These are phyloP conservation scores for Candida yuanshanica DNA, from an alignment of 805 yeast genomes.

Conservation along the genomic window DNA sequence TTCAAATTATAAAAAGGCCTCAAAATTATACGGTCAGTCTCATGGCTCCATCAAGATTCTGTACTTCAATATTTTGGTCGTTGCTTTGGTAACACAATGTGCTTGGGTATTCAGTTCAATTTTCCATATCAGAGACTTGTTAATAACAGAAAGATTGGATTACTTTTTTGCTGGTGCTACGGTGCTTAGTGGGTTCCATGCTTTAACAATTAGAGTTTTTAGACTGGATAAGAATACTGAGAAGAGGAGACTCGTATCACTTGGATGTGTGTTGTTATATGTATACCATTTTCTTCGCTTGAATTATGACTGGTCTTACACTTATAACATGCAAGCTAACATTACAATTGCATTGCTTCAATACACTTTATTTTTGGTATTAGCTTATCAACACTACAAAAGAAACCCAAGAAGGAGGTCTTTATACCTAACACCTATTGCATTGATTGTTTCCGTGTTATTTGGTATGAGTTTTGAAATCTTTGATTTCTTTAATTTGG, in stretches of 20 bases:
- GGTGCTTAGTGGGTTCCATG: constrained; percentile 74
- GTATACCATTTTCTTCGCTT: constrained; percentile 61
- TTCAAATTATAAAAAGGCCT: constrained; percentile 34
- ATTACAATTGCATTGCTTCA: constrained; percentile 74
- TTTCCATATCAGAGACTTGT: constrained; percentile 82
- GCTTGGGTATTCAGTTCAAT: constrained; percentile 88
- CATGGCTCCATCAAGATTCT: constrained; percentile 12
- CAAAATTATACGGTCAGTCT: constrained; percentile 2
- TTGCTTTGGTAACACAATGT: constrained; percentile 62
- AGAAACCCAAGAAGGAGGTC: constrained; percentile 8
- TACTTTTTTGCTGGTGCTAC: constrained; percentile 92
- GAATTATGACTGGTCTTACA: constrained; percentile 74
- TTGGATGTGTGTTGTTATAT: constrained; percentile 45
- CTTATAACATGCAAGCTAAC: constrained; percentile 91
- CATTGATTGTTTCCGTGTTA: constrained; percentile 46
- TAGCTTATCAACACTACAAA: constrained; percentile 28
- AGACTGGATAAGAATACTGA: constrained; percentile 44
- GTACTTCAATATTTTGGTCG: constrained; percentile 34
- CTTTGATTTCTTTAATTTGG: constrained; percentile 78
- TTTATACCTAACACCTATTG: constrained; percentile 41
- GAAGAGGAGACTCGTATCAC: constrained; percentile 32
- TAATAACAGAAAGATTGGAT: constrained; percentile 78
- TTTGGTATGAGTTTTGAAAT: constrained; percentile 86
- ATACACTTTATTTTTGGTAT: constrained; percentile 37
- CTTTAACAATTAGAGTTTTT: constrained; percentile 54